Conservation (phyloP, 495 filamentous ascomycete genomes). For the Parmelia sp. region DNA sequence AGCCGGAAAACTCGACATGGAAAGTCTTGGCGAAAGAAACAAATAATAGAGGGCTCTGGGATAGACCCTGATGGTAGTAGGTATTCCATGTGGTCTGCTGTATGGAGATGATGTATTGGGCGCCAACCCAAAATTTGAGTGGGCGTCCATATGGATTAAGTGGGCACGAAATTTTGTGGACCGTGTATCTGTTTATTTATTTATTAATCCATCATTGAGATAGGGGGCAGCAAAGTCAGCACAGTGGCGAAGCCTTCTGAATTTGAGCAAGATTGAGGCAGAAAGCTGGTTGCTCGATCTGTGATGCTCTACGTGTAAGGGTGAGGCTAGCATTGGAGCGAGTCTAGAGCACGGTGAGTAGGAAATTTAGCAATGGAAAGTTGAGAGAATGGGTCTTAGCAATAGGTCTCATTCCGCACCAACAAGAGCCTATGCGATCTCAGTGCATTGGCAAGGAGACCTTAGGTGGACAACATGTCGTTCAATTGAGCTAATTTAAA, state of each 20-base stretch:
- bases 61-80: not conserved
- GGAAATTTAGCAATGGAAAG: not conserved
- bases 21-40: not conserved
- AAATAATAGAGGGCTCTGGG: too few species aligned
- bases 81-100: not conserved
- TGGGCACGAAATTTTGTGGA: not conserved
- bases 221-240: not conserved
- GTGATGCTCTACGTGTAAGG: not conserved
- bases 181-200: not conserved
- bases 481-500: slow-evolving; percentile 14
- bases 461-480: not conserved
- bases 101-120: too few species aligned
- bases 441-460: not conserved
- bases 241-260: not conserved
- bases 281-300: not conserved
- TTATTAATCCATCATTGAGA: not conserved
- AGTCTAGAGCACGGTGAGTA: not conserved
- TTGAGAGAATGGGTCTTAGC: not conserved
- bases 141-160: not conserved
- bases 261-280: not conserved
- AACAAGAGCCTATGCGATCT: not conserved
- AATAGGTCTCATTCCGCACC: not conserved
- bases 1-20: not conserved
- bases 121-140: too few species aligned
- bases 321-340: not conserved